Conservation (phyloP, 441 rosid species). For the Mallotus repandus region DNA sequence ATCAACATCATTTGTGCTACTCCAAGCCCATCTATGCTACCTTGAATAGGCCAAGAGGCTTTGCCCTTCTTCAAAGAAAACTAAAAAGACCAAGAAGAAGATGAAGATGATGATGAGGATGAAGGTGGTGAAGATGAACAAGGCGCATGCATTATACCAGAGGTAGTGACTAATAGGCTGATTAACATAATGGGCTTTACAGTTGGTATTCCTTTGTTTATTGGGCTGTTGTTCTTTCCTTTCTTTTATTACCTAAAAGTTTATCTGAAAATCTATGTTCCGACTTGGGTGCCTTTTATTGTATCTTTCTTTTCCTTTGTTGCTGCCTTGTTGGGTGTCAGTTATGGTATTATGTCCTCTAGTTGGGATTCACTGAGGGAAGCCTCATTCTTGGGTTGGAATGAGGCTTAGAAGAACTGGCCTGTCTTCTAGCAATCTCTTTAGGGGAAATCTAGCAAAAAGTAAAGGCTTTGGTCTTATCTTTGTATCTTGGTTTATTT, state of each 20-base stretch:
- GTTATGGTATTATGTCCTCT: conserved; percentile 84
- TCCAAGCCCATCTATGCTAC: conserved; percentile 44
- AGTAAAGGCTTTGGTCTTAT: conserved; percentile 21
- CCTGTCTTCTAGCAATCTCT: conserved; percentile 93
- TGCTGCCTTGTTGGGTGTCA: conserved; percentile 72
- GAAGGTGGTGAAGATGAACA: conserved; percentile 31
- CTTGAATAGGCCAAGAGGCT: conserved; percentile 69
- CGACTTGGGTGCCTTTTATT: conserved; percentile 80
- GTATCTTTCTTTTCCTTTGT: conserved; percentile 87
- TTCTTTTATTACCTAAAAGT: conserved; percentile 85
- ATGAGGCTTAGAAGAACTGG: conserved; percentile 88
- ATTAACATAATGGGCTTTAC: conserved; percentile 74
- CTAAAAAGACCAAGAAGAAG: conserved; percentile 42
- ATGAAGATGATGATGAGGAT: conserved; percentile 30
- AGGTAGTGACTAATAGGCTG: conserved; percentile 92
- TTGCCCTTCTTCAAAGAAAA: conserved; percentile 61
- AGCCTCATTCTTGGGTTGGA: conserved; percentile 90
- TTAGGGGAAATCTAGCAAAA: conserved; percentile 59
- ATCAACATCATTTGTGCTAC: conserved; percentile 23
- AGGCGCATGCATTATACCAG: conserved; percentile 68
- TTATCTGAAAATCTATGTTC: conserved; percentile 71
- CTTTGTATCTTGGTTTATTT: too few species aligned
- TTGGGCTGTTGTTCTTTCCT: conserved; percentile 78
- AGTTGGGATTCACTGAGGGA: conserved; percentile 95
- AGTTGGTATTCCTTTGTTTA: conserved; percentile 69